phyloP scores from a whole-genome alignment of 2,329 filamentous ascomycete species.

The Trichoderma koningii region DNA sequence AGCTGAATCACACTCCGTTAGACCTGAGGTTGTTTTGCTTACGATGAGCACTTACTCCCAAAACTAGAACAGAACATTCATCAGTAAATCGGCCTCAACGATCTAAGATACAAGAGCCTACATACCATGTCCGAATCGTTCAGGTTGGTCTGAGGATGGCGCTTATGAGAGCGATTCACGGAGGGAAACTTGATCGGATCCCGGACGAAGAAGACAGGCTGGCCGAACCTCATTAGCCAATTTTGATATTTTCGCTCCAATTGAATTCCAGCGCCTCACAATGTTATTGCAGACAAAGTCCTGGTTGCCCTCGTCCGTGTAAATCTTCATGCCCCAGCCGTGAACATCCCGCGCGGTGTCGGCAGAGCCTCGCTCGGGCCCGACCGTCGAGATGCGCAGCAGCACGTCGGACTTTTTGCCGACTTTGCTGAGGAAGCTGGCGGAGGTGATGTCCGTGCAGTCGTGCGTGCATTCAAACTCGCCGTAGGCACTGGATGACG shows the following conservation, averaged over 20 bases:
- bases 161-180: slow-evolving; percentile 49
- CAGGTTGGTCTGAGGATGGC: slow-evolving; percentile 47
- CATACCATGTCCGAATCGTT: slow-evolving; percentile 46
- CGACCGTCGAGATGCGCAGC: slow-evolving; percentile 71
- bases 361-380: slow-evolving; percentile 63
- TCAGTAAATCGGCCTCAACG: no score
- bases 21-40: slow-evolving; percentile 23
- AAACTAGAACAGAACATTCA: slow-evolving; percentile 10
- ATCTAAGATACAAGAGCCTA: no score
- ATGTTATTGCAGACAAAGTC: slow-evolving; percentile 66
- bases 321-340: slow-evolving; percentile 60
- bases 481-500: slow-evolving; percentile 47
- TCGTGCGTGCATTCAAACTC: slow-evolving; percentile 57
- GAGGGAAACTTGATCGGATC: slow-evolving; percentile 53
- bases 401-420: slow-evolving; percentile 60
- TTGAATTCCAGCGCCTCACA: slow-evolving; percentile 45
- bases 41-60: slow-evolving; percentile 12
- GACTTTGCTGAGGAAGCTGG: slow-evolving; percentile 53
- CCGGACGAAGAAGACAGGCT: slow-evolving; percentile 52
- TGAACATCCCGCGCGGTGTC: slow-evolving; percentile 70
- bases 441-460: slow-evolving; percentile 52
- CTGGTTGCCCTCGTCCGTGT: slow-evolving; percentile 68
- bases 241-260: no score
- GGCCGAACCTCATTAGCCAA: background rate
- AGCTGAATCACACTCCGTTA: slow-evolving; percentile 32